These are phyloP conservation scores for Blastomyces parvus DNA, from an alignment of 2,329 filamentous ascomycete species.

Conservation along the genomic window DNA sequence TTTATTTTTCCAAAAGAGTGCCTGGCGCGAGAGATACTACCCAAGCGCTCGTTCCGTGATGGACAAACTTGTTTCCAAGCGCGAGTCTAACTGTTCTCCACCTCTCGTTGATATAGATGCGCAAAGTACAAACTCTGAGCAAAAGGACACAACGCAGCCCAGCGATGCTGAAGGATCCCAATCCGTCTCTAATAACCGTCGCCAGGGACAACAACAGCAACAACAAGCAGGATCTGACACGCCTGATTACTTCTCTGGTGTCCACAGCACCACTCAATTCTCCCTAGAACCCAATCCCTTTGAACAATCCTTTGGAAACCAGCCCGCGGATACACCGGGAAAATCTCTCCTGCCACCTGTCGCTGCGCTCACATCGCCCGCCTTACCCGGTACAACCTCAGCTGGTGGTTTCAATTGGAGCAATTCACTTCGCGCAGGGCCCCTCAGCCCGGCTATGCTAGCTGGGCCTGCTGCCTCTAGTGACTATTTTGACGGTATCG, in stretches of 20 bases:
- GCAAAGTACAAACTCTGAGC: slow-evolving; percentile 5
- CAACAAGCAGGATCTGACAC: slow-evolving; percentile 46
- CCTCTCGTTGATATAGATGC: not conserved
- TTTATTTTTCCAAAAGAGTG: not conserved
- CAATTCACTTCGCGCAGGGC: slow-evolving; percentile 80
- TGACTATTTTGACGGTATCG: slow-evolving; percentile 84
- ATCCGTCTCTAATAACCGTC: slow-evolving; percentile 6
- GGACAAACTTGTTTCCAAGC: not conserved
- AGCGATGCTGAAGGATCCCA: slow-evolving; percentile 33
- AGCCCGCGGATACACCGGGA: slow-evolving; percentile 67
- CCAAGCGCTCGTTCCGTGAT: not conserved
- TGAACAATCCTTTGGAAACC: slow-evolving; percentile 77
- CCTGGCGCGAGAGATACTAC: not conserved
- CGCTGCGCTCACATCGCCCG: slow-evolving; percentile 81
- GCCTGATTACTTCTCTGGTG: slow-evolving; percentile 60
- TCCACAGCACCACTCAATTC: slow-evolving; percentile 42
- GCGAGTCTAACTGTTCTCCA: not conserved
- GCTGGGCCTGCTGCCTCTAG: slow-evolving; percentile 63
- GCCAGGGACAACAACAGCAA: slow-evolving; percentile 31
- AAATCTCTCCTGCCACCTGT: slow-evolving; percentile 77
- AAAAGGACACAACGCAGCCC: slow-evolving; percentile 3
- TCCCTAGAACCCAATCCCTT: slow-evolving; percentile 86
- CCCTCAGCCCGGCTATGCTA: slow-evolving; percentile 93
- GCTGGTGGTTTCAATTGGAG: slow-evolving; percentile 67
- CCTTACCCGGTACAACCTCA: slow-evolving; percentile 64